Evolutionary conservation across 257 asterid genomes (phyloP).

Genomic region (Solanum okadae): DNA sequence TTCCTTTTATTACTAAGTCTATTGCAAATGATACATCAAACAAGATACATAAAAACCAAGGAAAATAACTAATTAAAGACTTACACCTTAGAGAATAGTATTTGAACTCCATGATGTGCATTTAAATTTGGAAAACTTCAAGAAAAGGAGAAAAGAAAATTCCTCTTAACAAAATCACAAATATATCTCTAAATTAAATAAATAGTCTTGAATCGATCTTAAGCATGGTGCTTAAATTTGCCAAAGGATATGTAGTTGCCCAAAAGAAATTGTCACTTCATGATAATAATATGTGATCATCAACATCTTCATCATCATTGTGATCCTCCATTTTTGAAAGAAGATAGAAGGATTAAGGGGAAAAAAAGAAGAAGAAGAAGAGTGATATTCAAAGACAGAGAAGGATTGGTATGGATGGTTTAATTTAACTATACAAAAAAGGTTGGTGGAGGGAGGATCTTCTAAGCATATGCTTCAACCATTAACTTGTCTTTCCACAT

Average conservation of each 20-base stretch:
- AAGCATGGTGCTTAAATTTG: neutral
- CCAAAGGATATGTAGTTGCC: constrained; percentile 2
- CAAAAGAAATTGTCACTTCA: neutral
- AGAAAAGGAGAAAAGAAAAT: neutral
- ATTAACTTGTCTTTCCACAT: neutral
- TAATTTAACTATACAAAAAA: neutral
- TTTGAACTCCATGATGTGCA: neutral
- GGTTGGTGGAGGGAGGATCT: neutral
- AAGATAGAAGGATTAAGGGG: neutral
- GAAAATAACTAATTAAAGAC: neutral
- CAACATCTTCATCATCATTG: neutral
- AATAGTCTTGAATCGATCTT: neutral
- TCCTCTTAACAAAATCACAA: neutral
- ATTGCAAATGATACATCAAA: neutral
- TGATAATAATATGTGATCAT: neutral
- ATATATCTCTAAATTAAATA: neutral
- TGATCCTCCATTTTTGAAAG: neutral
- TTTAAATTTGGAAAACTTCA: neutral
- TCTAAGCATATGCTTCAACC: constrained; percentile 10
- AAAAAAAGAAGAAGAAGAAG: neutral
- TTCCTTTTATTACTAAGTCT: neutral
- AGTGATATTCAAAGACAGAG: neutral
- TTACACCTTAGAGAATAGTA: neutral
- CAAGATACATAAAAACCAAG: neutral
- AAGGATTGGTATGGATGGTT: neutral